Evolutionary conservation across 176 grass and related monocot genomes (phyloP), one percentile per base, ranked within the genome.

Genomic region (Saccharum spontaneum): DNA sequence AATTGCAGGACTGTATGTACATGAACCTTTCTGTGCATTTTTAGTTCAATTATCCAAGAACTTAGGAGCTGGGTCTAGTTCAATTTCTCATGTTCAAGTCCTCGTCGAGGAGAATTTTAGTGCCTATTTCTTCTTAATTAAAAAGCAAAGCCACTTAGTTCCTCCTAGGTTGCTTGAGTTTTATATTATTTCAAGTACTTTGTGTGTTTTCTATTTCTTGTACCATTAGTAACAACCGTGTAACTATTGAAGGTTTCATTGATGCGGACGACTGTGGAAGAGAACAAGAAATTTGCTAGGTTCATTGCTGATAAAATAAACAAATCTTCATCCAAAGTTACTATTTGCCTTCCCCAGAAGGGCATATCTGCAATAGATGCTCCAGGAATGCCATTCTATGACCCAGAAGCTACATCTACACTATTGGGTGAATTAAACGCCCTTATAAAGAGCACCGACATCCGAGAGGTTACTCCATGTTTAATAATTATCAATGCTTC

Each of bases 251-350:
- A 98, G 96, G 93, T 98, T 69, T 83, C 93, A 37, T 48, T 98
- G 81, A 92, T 98, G 87, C 87, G 93, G 41, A 98, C 93, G 31
- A 95, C 89, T 0, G 59, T 92, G 23, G 96, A 95, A 76, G 96
- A 98, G 89, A 98, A 98, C 55, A 94, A 92, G 71, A 93, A 90
- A 81, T 87, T 87, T 85, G 93, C 96, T 80, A 82, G 67, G 77
- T 98, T 98, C 82, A 95, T 98, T 88, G 96, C 93, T 83, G 91
- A 93, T 43, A 98, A 98, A 80, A 73, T 98, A 36, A 98, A 98
- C 80, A 98, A 87, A 88, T 94, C 86, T 80, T 93, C 81, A 10
- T 94, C 93, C 54, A 87, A 75, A 83, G 78, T 95, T 73, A 87
- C 54, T 57, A 68, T 95, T 83, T 95, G 85, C 71, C 80, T 95